A percentile compares a stretch with the other conserved stretches of the same genome.
Conservation (phyloP, 352 stramenopile species). For the Vaucheria bursata region DNA sequence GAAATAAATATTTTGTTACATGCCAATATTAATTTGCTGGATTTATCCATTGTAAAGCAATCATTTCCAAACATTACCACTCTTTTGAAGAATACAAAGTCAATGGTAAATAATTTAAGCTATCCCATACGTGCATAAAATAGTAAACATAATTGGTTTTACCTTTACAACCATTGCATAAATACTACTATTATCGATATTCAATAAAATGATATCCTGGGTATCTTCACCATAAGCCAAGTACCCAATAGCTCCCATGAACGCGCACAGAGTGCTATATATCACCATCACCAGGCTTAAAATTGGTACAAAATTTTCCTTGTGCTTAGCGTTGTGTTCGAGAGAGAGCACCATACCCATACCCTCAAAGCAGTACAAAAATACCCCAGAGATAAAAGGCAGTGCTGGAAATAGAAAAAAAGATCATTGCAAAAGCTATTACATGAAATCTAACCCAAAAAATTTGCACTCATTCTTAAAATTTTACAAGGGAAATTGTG, state of each 20-base stretch:
- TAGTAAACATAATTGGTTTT: neutral
- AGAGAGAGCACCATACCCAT: constrained; percentile 2
- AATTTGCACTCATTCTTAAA: too few relatives aligned
- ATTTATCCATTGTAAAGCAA: too few relatives aligned
- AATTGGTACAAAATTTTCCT: constrained; percentile 4
- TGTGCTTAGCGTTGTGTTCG: neutral
- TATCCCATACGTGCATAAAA: too few relatives aligned
- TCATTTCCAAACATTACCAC: too few relatives aligned
- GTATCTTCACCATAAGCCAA: constrained; percentile 27
- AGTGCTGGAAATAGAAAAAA: neutral
- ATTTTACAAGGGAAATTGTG: too few relatives aligned
- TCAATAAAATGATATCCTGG: constrained; percentile 38
- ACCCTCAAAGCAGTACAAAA: constrained; percentile 10
- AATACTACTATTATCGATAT: constrained; percentile 18
- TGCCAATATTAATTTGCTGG: too few relatives aligned
- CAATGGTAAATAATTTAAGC: too few relatives aligned
- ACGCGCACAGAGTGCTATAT: constrained; percentile 32
- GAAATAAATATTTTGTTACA: too few relatives aligned
- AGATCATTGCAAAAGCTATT: too few relatives aligned
- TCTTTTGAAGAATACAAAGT: too few relatives aligned
- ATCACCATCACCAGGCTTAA: constrained; percentile 28
- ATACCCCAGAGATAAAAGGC: constrained; percentile 6
- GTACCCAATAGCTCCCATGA: constrained; percentile 24
- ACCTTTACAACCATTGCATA: constrained; percentile 29
- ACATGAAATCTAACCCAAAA: too few relatives aligned